Percentiles rank a stretch among this genome's conserved stretches.
phyloP scores from a whole-genome alignment of 2,329 filamentous ascomycete genomes.

The Graphiopsis chlorocephala region DNA sequence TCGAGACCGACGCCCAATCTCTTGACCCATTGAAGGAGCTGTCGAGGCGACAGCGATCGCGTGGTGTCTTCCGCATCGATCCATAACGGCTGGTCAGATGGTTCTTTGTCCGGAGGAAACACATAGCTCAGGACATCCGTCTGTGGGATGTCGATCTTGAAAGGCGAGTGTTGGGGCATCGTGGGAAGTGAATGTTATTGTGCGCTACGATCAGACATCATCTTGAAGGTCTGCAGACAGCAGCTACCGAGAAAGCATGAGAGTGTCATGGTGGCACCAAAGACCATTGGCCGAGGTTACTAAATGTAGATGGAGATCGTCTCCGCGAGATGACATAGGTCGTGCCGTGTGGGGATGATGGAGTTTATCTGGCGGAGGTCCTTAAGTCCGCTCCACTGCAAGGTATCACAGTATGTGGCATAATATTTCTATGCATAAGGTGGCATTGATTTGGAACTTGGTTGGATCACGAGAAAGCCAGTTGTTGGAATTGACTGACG shows the following conservation, averaged over 20 bases:
- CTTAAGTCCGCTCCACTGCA: not conserved
- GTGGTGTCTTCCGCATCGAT: slow-evolving; percentile 48
- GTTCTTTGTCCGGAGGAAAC: slow-evolving; percentile 30
- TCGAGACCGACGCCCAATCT: slow-evolving; percentile 49
- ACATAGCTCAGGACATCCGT: slow-evolving; percentile 41
- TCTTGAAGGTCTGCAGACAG: no score
- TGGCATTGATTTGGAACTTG: not conserved
- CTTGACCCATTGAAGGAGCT: slow-evolving; percentile 51
- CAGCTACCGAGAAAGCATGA: not conserved
- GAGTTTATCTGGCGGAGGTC: not conserved
- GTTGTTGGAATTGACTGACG: not conserved
- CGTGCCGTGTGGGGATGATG: not conserved
- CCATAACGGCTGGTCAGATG: slow-evolving; percentile 50
- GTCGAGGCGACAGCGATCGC: slow-evolving; percentile 46
- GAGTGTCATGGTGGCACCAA: not conserved
- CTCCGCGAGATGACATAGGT: not conserved
- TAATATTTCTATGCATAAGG: not conserved
- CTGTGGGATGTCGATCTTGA: slow-evolving; percentile 47
- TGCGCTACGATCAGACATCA: not conserved
- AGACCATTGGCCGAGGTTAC: not conserved
- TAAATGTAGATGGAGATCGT: not conserved
- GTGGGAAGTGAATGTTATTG: not conserved
- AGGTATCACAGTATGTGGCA: not conserved
- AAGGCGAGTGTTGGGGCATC: slow-evolving; percentile 49
- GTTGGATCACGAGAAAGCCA: not conserved